Base-by-base conservation (phyloP, 1,139 yeast species). In the Hemisphaericaspora subhashii region DNA sequence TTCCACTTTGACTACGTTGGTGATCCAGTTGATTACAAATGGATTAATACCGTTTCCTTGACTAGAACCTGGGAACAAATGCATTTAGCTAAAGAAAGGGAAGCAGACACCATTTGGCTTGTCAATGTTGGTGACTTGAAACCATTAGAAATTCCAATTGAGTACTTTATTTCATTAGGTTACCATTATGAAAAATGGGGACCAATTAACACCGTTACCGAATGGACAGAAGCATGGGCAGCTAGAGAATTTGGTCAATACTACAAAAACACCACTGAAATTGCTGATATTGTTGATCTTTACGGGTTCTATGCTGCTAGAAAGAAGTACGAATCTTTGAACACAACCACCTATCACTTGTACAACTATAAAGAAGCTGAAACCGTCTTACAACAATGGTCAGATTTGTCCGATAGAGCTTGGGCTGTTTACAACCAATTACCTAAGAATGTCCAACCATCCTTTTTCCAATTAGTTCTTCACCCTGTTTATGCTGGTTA, bases 1-100 rank as follows among this genome's bases (percentile, higher is more conserved):
- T 50, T 48, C 33, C 54, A 50, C 33, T 50, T 50, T 33, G 54
- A 50, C 36, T 50, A 50, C 35, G 54, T 50, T 17, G 54, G 54
- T 16, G 50, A 46, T 28, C 53, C 54, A 20, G 42, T 47, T 21
- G 46, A 48, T 35, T 50, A 41, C 31, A 50, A 50, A 36, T 50
- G 54, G 54, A 50, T 50, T 13, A 50, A 48, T 27, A 38, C 52
- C 5, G 34, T 43, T 15, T 48, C 52, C 12, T 37, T 46, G 21
- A 32, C 36, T 5, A 35, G 47, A 24, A 46, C 50, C 13, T 47
- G 52, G 52, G 51, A 48, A 32, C 52, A 48, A 35, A 42, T 47
- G 47, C 36, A 47, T 35, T 30, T 46, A 31, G 49, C 51, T 7
- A 39, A 44, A 28, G 40, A 47, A 25, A 44, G 40, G 30, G 29